A percentile compares a stretch with the other conserved stretches of the same genome.
phyloP scores from a whole-genome alignment of 2,329 filamentous ascomycete species.

The Phaeosphaeriaceae sp. region DNA sequence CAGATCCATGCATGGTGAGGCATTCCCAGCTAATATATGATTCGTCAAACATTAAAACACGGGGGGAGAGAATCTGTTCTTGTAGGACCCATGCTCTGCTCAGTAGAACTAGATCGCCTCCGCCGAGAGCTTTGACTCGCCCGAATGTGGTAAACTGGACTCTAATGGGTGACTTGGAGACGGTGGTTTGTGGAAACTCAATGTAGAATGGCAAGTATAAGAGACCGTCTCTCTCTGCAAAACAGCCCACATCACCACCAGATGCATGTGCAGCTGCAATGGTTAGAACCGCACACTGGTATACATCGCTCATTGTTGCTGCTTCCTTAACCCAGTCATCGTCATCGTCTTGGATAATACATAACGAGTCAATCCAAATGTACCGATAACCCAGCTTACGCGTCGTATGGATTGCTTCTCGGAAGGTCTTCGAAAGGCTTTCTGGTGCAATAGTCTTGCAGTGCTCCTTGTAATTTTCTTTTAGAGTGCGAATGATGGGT shows the following conservation, averaged over 20 bases:
- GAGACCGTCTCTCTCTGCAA: constrained; percentile 26
- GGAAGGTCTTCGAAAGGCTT: constrained; percentile 21
- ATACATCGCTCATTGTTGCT: constrained; percentile 33
- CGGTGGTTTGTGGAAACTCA: constrained; percentile 3
- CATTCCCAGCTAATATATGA: constrained; percentile 30
- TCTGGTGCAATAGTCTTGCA: constrained; percentile 9
- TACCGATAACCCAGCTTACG: constrained; percentile 22
- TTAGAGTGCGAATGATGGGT: constrained; percentile 26
- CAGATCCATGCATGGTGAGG: constrained; percentile 20
- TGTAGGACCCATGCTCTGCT: constrained; percentile 33
- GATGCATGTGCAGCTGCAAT: constrained; percentile 30
- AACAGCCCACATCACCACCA: constrained; percentile 27
- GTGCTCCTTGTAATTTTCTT: constrained; percentile 18
- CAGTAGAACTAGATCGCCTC: constrained; percentile 21
- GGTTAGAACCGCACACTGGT: constrained; percentile 26
- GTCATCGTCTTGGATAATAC: constrained; percentile 27
- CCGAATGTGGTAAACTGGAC: constrained; percentile 19
- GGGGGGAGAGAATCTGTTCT: constrained; percentile 27
- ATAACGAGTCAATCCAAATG: constrained; percentile 6
- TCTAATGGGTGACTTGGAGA: neutral
- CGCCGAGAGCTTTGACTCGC: constrained; percentile 12
- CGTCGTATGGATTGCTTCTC: constrained; percentile 20
- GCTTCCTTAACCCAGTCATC: constrained; percentile 34
- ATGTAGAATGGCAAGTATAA: constrained; percentile 23
- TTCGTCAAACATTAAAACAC: constrained; percentile 28